These are phyloP conservation scores for Aotearoamyces nothofagi DNA, from an alignment of 2,329 filamentous ascomycete species.

Conservation along the genomic window DNA sequence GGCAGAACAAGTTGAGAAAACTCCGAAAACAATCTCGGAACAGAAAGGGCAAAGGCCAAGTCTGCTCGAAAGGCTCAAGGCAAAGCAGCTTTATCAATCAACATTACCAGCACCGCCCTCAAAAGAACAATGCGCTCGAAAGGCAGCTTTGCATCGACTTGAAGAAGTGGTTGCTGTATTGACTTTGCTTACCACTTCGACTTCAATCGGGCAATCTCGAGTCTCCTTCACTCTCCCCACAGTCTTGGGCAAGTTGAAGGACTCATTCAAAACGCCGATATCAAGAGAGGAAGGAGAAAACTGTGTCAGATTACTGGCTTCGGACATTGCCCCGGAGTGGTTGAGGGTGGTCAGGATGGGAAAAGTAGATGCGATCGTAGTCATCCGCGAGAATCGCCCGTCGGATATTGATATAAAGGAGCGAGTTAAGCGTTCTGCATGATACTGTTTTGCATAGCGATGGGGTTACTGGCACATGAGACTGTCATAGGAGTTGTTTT, in stretches of 20 bases:
- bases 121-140: constrained; percentile 40
- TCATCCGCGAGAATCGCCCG: constrained; percentile 21
- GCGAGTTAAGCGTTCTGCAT: constrained; percentile 10
- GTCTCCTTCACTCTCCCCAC: constrained; percentile 51
- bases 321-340: constrained; percentile 32
- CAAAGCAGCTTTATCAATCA: constrained; percentile 45
- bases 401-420: constrained; percentile 13
- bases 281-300: constrained; percentile 28
- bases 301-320: constrained; percentile 29
- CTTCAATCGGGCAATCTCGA: constrained; percentile 34
- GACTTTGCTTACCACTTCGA: constrained; percentile 42
- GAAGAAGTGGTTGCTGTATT: constrained; percentile 55
- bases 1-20: constrained; percentile 24
- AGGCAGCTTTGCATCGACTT: constrained; percentile 49
- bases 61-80: constrained; percentile 61
- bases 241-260: constrained; percentile 48
- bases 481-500: constrained; percentile 1
- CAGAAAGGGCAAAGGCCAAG: constrained; percentile 35
- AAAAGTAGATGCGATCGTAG: constrained; percentile 27
- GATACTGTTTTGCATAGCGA: constrained; percentile 1
- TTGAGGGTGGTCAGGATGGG: constrained; percentile 29
- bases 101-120: constrained; percentile 28
- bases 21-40: constrained; percentile 6
- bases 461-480: constrained; percentile 2
- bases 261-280: constrained; percentile 39